Evolutionary conservation across 2,329 filamentous ascomycete genomes (phyloP), one percentile per base, ranked within the genome.

Genomic region (Sclerotinia spermophila): DNA sequence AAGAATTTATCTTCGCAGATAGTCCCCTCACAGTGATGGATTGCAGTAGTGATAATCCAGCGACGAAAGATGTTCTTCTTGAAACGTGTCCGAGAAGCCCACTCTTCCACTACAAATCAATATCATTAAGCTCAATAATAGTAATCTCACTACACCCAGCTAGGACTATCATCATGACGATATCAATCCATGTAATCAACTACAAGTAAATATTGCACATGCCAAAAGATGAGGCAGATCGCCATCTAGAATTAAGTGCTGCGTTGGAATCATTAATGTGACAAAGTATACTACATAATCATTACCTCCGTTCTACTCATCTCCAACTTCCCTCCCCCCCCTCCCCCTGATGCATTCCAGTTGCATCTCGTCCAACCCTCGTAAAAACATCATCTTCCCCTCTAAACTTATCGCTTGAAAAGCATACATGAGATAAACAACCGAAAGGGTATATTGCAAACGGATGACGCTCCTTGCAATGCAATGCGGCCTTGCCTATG

Each of bases 271-370:
- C 45, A 30, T 66, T 53, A 53, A 42, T 66, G 30, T 53, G 35
- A 24, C n/a, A 53, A 66, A 66, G n/a, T 66, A 42, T 66, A 53
- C n/a, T 66, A 66, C 45, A 53, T 53, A 17, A 55, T 66, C 62
- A 66, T 66, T 53, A 53, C n/a, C 15, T 53, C 35, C 40, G 21
- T 59, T 59, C 42, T 13, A 42, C n/a, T 42, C 62, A 53, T 66
- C 33, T 30, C 30, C 24, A 8, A 0, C 83, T 2, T 40, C 33
- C 33, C 42, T 21, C 45, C 45, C 38, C 33, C 24, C 24, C 38
- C 33, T 15, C 24, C 10, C 44, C 45, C 45, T 15, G 7, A 53
- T 65, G 24, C 17, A 66, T 30, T 38, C 33, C 35, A 40, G 19
- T 42, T 40, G 15, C 35, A 42, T 40, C 24, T 42, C 45, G 55